A percentile compares a stretch with the other conserved stretches of the same genome.
Conservation (phyloP, 176 grass and related monocot species). For the Lolium perenne region DNA sequence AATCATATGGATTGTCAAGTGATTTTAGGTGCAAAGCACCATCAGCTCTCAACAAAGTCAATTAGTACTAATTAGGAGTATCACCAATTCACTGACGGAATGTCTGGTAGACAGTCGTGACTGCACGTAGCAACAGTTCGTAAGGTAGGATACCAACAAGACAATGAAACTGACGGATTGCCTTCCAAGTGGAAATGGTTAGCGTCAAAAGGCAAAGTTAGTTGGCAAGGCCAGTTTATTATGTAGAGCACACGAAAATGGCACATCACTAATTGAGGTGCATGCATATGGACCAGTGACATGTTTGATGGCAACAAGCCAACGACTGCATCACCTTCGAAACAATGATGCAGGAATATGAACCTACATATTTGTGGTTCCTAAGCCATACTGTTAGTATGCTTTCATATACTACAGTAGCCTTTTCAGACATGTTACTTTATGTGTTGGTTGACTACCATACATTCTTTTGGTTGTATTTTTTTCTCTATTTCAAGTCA, state of each 20-base stretch:
- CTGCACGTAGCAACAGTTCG: neutral
- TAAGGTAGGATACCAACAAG: neutral
- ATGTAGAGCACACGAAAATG: neutral
- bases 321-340: neutral
- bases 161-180: neutral
- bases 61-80: too few species aligned
- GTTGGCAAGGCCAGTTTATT: neutral
- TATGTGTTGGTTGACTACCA: neutral
- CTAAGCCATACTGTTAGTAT: neutral
- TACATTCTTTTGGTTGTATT: neutral
- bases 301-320: slow-evolving; percentile 6
- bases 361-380: neutral
- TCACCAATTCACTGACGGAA: neutral
- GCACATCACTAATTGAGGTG: neutral
- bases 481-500: neutral
- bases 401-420: neutral
- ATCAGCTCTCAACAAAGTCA: neutral
- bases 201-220: neutral
- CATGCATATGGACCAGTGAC: neutral
- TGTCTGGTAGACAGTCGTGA: neutral
- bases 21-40: neutral
- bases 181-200: neutral
- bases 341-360: neutral
- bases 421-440: neutral
- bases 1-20: neutral